Conservation (phyloP, 345 rosid species). For the Aquilaria malaccensis region DNA sequence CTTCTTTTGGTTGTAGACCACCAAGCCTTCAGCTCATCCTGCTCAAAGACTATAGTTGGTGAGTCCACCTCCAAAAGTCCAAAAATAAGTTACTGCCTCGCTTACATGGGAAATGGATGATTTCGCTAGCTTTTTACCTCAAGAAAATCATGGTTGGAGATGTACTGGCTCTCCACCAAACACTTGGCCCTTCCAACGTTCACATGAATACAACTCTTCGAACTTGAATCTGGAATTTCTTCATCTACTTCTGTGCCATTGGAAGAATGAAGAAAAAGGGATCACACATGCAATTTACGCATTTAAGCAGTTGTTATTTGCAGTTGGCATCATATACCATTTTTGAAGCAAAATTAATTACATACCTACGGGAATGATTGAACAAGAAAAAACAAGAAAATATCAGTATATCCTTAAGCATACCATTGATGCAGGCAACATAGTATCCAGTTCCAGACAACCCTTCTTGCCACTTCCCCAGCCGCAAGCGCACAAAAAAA, state of each 20-base stretch:
- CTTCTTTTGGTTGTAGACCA: conserved; percentile 29
- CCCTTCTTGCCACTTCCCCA: conserved; percentile 75
- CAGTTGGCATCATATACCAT: no score
- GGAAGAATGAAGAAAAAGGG: neutral
- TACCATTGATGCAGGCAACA: conserved; percentile 77
- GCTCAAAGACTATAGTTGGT: conserved; percentile 7
- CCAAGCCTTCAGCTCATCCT: conserved; percentile 93
- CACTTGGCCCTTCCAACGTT: conserved; percentile 53
- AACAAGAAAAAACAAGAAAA: neutral
- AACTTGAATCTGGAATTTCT: conserved; percentile 19
- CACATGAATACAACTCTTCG: conserved; percentile 35
- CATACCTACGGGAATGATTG: no score
- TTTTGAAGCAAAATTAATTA: no score
- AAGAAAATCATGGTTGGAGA: conserved; percentile 81
- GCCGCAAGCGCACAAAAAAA: conserved; percentile 67
- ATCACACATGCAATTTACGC: no score
- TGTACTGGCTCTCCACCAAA: conserved; percentile 56
- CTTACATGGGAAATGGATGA: neutral
- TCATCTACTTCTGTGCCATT: conserved; percentile 23
- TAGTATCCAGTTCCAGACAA: conserved; percentile 64
- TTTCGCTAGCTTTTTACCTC: conserved; percentile 35
- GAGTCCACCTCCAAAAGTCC: neutral
- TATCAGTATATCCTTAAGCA: neutral
- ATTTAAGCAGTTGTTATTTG: no score
- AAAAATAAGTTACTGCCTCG: neutral